Base-by-base conservation (phyloP, 768 basidiomycete genomes). In the Termitomyces titanicus region DNA sequence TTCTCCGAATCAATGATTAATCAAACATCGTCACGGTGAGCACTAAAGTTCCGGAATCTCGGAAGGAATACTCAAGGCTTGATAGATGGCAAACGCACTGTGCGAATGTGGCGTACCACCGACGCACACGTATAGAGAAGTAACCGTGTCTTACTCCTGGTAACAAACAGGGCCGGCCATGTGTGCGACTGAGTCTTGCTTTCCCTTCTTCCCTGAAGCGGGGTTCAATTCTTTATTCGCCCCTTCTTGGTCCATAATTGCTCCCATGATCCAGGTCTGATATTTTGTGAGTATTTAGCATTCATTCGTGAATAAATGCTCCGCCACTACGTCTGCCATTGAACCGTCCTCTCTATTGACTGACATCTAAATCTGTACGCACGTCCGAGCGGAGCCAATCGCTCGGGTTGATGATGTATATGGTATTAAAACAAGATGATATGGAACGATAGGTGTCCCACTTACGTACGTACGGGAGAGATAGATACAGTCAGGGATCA, bases 21-120 rank as follows among this genome's bases (percentile, higher is more conserved):
- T n/a, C n/a, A n/a, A n/a, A 27, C 7, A 18, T 9, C 48, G 13
- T 37, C 15, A 13, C 24, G 2, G 10, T 38, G 11, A 27, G 25
- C 17, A n/a, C 5, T 8, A 27, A 44, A 3, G 25, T 44, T 15
- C 5, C 20, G 38, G 12, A 29, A 6, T 29, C 25, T 7, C 15
- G n/a, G 15, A 24, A 20, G 6, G 25, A 45, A 17, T 18, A 34
- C 11, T 18, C 8, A 35, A 51, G 29, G 12, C 12, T 51, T 49
- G 25, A 22, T 11, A 45, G 18, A 45, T 56, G 34, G 8, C 31
- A 44, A 31, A 10, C 8, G 20, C 33, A 46, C 25, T 12, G 47
- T 37, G 27, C 20, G 7, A 20, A 46, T 56, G 55, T 56, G 55
- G 55, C 55, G 55, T 56, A 56, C 49, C 54, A 46, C n/a, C 18